Conservation (phyloP, 768 basidiomycete genomes). For the Termitomyces sp. region DNA sequence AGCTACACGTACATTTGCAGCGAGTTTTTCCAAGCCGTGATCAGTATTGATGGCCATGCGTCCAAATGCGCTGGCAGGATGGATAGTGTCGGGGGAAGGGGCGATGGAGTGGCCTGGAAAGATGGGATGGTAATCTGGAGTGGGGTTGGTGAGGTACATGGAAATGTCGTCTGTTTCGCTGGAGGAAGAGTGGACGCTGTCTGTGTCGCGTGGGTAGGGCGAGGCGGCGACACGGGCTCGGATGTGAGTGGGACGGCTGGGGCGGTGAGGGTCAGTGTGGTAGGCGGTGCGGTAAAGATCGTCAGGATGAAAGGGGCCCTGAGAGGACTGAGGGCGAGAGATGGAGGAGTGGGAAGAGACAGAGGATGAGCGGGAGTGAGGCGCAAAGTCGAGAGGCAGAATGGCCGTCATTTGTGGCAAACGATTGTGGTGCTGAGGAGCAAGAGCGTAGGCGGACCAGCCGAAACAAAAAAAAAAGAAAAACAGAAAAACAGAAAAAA, state of each 20-base stretch:
- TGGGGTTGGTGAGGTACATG: conserved; percentile 57
- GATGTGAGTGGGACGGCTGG: conserved; percentile 69
- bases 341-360: conserved; percentile 68
- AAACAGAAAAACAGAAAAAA: conserved; percentile 17
- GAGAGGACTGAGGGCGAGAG: conserved; percentile 76
- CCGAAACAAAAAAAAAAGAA: conserved; percentile 28
- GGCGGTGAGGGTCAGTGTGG: too few species aligned
- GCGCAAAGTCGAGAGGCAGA: conserved; percentile 72
- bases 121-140: conserved; percentile 64
- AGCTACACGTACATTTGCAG: conserved; percentile 80
- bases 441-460: conserved; percentile 48
- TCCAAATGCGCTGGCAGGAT: conserved; percentile 69
- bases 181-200: conserved; percentile 83
- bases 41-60: conserved; percentile 73
- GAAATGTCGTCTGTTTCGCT: conserved; percentile 86
- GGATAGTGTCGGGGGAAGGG: conserved; percentile 48
- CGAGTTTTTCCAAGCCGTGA: conserved; percentile 79
- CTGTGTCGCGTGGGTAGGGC: conserved; percentile 81
- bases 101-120: conserved; percentile 47
- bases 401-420: conserved; percentile 58
- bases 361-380: conserved; percentile 75
- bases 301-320: conserved; percentile 55
- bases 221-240: conserved; percentile 77
- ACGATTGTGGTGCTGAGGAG: conserved; percentile 32
- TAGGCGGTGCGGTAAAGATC: conserved; percentile 69